Evolutionary conservation across 805 yeast species (phyloP).

Genomic region (Nadsonia fulvescens): DNA sequence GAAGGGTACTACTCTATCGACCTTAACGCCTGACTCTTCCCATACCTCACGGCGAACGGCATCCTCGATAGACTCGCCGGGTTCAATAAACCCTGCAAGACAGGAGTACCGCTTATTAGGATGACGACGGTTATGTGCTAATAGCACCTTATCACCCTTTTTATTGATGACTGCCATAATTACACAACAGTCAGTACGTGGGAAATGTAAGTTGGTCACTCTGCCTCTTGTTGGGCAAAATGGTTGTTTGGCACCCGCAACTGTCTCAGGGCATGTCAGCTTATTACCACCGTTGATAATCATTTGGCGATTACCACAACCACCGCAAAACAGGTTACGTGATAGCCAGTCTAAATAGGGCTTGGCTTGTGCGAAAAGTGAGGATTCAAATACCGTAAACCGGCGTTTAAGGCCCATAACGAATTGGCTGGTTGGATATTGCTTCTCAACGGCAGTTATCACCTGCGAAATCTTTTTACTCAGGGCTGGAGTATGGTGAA

Average conservation of each 20-base stretch:
- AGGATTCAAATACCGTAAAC: no score
- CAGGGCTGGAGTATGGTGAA: slow-evolving; percentile 8
- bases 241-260: slow-evolving; percentile 11
- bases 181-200: slow-evolving; percentile 80
- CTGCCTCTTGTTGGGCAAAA: slow-evolving; percentile 21
- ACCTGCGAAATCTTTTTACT: slow-evolving; percentile 10
- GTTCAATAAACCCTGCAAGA: slow-evolving; percentile 92
- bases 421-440: slow-evolving; percentile 18
- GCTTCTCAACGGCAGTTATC: slow-evolving; percentile 3
- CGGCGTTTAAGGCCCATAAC: slow-evolving; percentile 12
- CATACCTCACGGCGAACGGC: slow-evolving; percentile 80
- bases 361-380: slow-evolving; percentile 61
- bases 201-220: slow-evolving; percentile 71
- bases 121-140: slow-evolving; percentile 54
- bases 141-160: slow-evolving; percentile 40
- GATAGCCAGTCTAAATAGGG: slow-evolving; percentile 75
- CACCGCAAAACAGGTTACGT: slow-evolving; percentile 64
- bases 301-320: slow-evolving; percentile 45
- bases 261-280: slow-evolving; percentile 20
- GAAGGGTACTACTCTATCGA: slow-evolving; percentile 36
- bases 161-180: slow-evolving; percentile 61
- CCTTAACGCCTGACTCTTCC: slow-evolving; percentile 85
- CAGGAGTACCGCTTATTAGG: slow-evolving; percentile 55
- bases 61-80: slow-evolving; percentile 78
- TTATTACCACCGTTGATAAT: slow-evolving; percentile 25